A percentile compares a stretch with the other conserved stretches of the same genome.
These are phyloP conservation scores for Verticillium longisporum DNA, from an alignment of 2,329 filamentous ascomycete species.

Conservation along the genomic window DNA sequence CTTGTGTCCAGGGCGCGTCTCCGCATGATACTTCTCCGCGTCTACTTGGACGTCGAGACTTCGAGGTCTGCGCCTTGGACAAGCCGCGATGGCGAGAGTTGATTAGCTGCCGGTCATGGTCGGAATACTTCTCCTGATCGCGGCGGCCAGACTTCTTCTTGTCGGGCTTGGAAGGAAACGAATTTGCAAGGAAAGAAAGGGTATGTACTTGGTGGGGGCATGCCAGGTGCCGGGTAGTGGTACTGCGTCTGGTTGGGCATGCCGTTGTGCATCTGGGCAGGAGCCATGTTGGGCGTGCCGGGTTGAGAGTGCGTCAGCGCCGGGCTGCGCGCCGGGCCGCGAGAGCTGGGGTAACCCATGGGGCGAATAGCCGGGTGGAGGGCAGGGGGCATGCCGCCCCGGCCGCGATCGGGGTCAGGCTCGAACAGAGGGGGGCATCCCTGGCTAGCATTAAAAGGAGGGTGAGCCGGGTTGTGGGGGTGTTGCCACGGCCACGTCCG, in stretches of 20 bases:
- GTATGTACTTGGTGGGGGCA: slow-evolving; percentile 55
- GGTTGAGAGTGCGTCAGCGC: slow-evolving; percentile 60
- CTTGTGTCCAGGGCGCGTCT: slow-evolving; percentile 1
- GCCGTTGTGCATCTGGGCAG: slow-evolving; percentile 41
- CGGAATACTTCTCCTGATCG: slow-evolving; percentile 39
- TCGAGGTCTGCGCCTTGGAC: slow-evolving; percentile 23
- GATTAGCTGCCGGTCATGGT: slow-evolving; percentile 25
- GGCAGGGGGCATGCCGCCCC: slow-evolving; percentile 39
- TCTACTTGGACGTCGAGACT: slow-evolving; percentile 37
- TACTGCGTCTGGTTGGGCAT: slow-evolving; percentile 60
- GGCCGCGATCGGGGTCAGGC: slow-evolving; percentile 38
- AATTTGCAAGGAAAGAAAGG: slow-evolving; percentile 30
- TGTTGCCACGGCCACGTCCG: slow-evolving; percentile 40
- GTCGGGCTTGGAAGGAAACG: slow-evolving; percentile 24
- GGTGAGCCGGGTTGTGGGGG: slow-evolving; percentile 39
- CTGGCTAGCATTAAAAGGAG: slow-evolving; percentile 32
- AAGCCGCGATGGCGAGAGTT: slow-evolving; percentile 26
- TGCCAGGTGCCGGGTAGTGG: slow-evolving; percentile 47
- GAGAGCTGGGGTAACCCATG: slow-evolving; percentile 52
- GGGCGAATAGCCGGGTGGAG: slow-evolving; percentile 28
- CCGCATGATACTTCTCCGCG: slow-evolving; percentile 30
- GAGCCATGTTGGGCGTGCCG: slow-evolving; percentile 62
- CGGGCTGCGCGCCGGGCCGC: slow-evolving; percentile 59
- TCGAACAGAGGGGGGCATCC: slow-evolving; percentile 34
- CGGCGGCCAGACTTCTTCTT: slow-evolving; percentile 40